Evolutionary conservation across 352 stramenopile genomes (phyloP).

Genomic region (Globisporangium emineosum): DNA sequence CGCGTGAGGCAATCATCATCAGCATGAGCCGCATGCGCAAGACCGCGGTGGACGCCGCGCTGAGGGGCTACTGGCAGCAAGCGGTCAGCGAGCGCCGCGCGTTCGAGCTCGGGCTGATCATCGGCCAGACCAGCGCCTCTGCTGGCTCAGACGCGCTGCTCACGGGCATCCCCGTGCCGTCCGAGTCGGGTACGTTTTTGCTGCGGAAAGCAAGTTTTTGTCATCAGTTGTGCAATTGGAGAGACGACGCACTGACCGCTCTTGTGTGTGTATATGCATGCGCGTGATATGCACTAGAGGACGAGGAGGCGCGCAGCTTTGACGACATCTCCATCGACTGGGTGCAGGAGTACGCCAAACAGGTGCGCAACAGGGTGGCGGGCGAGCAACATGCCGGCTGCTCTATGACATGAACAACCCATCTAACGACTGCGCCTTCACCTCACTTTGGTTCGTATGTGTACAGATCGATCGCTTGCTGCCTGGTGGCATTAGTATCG

Average conservation of each 20-base stretch:
- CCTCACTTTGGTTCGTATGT: background rate
- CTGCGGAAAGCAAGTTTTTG: background rate
- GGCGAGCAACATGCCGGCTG: too few species aligned
- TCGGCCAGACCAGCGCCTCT: constrained; percentile 47
- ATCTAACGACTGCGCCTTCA: too few species aligned
- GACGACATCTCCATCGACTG: constrained; percentile 62
- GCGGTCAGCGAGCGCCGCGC: constrained; percentile 16
- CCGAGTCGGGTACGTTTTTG: constrained; percentile 31
- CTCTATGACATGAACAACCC: background rate
- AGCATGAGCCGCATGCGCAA: constrained; percentile 28
- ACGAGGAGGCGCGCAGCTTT: constrained; percentile 30
- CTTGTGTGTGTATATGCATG: background rate
- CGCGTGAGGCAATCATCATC: constrained; percentile 19
- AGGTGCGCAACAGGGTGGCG: constrained; percentile 19
- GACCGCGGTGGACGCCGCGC: constrained; percentile 29
- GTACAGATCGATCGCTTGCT: constrained; percentile 49
- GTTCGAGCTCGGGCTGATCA: constrained; percentile 61
- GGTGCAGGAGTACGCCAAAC: constrained; percentile 59
- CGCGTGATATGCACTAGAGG: constrained; percentile 16
- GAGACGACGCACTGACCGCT: background rate
- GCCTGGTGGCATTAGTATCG: constrained; percentile 46
- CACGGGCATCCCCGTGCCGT: constrained; percentile 42
- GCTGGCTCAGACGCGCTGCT: constrained; percentile 41
- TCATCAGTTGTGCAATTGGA: background rate
- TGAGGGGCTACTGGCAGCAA: constrained; percentile 23